Evolutionary conservation across 1,284 basidiomycete genomes (phyloP).

Genomic region (Athelia psychrophila): DNA sequence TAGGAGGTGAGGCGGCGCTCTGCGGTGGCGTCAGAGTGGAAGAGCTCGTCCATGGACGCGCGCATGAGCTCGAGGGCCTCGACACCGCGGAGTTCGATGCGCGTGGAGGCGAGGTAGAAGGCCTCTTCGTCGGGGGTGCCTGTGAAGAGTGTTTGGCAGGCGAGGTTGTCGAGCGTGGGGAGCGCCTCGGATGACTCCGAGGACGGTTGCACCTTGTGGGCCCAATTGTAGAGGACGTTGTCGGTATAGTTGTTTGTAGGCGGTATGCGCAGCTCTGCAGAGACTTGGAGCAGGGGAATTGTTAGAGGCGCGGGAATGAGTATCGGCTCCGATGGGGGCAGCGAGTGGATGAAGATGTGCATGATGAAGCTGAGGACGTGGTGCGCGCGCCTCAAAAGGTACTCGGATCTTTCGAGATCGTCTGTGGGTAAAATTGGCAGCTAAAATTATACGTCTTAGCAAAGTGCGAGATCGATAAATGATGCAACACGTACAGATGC

Average conservation of each 20-base stretch:
- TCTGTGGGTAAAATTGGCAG: slow-evolving; percentile 47
- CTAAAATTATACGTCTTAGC: slow-evolving; percentile 22
- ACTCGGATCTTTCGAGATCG: slow-evolving; percentile 54
- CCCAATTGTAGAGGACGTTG: slow-evolving; percentile 93
- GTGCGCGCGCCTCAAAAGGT: slow-evolving; percentile 78
- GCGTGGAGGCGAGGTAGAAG: slow-evolving; percentile 86
- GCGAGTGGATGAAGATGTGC: slow-evolving; percentile 87
- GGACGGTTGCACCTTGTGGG: slow-evolving; percentile 18
- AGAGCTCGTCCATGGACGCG: slow-evolving; percentile 87
- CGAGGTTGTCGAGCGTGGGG: slow-evolving; percentile 52
- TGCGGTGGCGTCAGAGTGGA: slow-evolving; percentile 83
- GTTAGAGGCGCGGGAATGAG: slow-evolving; percentile 73
- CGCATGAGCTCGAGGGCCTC: slow-evolving; percentile 87
- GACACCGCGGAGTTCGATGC: slow-evolving; percentile 92
- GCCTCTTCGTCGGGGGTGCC: slow-evolving; percentile 82
- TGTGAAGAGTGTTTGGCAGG: slow-evolving; percentile 75
- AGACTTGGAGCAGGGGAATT: slow-evolving; percentile 79
- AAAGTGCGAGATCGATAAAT: not conserved
- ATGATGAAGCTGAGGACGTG: slow-evolving; percentile 83
- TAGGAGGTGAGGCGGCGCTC: slow-evolving; percentile 72
- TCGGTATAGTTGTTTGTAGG: slow-evolving; percentile 94
- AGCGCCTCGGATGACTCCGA: slow-evolving; percentile 11
- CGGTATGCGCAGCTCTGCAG: slow-evolving; percentile 76
- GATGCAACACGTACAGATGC: slow-evolving; percentile 43
- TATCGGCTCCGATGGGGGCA: slow-evolving; percentile 50